Conservation (phyloP, 306 rosid genomes). For the Phaseolus lunatus region DNA sequence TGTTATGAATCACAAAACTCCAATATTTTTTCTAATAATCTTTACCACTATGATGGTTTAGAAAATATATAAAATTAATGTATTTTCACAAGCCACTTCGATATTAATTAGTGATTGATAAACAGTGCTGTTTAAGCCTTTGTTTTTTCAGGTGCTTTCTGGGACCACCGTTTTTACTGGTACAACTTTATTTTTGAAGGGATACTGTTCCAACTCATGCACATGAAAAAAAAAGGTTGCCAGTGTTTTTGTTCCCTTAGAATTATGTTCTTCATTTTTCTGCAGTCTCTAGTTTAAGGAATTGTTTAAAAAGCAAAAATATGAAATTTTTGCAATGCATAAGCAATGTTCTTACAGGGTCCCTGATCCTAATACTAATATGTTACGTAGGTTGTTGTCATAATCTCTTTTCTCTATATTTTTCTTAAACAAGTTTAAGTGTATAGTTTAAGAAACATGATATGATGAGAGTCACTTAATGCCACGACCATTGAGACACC, state of each 20-base stretch:
- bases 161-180: too few relatives aligned
- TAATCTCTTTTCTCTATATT: constrained; percentile 28
- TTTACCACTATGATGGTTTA: too few relatives aligned
- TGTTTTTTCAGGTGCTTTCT: too few relatives aligned
- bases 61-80: too few relatives aligned
- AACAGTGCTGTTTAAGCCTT: too few relatives aligned
- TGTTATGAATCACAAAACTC: too few relatives aligned
- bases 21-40: too few relatives aligned
- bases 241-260: neutral
- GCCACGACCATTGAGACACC: constrained; percentile 17
- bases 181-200: too few relatives aligned
- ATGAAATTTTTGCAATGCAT: neutral
- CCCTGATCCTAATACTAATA: neutral
- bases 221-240: neutral
- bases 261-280: neutral
- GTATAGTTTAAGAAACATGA: constrained; percentile 9
- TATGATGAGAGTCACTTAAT: constrained; percentile 50
- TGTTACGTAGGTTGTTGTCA: constrained; percentile 24
- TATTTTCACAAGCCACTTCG: too few relatives aligned
- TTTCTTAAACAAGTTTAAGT: constrained; percentile 6
- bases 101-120: too few relatives aligned
- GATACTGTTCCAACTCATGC: neutral
- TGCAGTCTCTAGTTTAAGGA: neutral
- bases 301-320: neutral
- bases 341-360: neutral